Evolutionary conservation across 2,329 filamentous ascomycete genomes (phyloP).

Genomic region (Trichoderma koningiopsis): DNA sequence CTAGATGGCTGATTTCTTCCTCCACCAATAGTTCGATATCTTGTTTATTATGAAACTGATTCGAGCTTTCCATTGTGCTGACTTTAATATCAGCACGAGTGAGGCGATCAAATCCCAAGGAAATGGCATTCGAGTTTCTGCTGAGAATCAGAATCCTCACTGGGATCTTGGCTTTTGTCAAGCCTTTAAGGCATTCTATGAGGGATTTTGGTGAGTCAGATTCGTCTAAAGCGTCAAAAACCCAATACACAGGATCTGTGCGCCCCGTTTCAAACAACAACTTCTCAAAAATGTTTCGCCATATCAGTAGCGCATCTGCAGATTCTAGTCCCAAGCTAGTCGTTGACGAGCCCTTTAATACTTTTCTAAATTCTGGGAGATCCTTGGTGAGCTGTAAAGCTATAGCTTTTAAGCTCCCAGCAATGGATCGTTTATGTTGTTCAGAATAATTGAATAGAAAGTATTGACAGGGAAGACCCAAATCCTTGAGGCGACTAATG

Average conservation of each 20-base stretch:
- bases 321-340: not conserved
- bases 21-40: not conserved
- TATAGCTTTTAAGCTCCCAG: not conserved
- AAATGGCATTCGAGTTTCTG: not conserved
- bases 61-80: not conserved
- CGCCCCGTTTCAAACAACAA: not conserved
- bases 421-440: not conserved
- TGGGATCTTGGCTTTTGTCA: not conserved
- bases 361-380: not conserved
- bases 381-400: not conserved
- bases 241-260: not conserved
- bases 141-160: not conserved
- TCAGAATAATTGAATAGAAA: not conserved
- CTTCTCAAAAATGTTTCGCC: not conserved
- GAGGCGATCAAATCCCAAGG: not conserved
- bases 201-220: not conserved
- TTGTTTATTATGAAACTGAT: not conserved
- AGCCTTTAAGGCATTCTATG: not conserved
- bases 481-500: not conserved
- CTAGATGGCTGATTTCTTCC: not conserved
- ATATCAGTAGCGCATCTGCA: not conserved
- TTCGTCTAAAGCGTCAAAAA: not conserved
- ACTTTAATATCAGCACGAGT: not conserved
- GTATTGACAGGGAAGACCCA: not conserved
- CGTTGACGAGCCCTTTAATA: not conserved